A percentile compares a stretch with the other conserved stretches of the same genome.
phyloP scores from a whole-genome alignment of 306 rosid genomes.

The Glycyrrhiza uralensis region DNA sequence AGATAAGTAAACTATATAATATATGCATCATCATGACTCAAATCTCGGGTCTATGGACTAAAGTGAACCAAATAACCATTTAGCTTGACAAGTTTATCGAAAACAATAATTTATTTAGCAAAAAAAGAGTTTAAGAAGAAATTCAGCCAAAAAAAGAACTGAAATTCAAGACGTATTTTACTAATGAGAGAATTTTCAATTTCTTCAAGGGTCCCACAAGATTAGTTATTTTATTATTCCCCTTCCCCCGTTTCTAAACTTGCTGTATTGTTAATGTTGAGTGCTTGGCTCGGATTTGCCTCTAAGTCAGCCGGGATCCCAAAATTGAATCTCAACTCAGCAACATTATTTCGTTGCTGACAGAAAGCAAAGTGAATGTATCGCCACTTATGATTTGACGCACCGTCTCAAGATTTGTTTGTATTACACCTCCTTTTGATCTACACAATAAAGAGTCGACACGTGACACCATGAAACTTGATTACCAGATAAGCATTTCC shows the following conservation, averaged over 20 bases:
- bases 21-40: too few species aligned
- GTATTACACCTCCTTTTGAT: neutral
- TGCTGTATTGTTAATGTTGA: neutral
- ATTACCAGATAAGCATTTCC: slow-evolving; percentile 18
- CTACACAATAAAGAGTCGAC: neutral
- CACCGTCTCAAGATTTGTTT: slow-evolving; percentile 28
- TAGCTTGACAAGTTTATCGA: neutral
- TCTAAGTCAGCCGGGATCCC: neutral
- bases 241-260: neutral
- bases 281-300: neutral
- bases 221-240: too few species aligned
- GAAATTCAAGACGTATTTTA: too few species aligned
- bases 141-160: too few species aligned
- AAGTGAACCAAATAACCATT: neutral
- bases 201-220: neutral
- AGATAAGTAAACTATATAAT: too few species aligned
- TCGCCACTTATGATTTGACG: slow-evolving; percentile 30
- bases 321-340: slow-evolving; percentile 18
- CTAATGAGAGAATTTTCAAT: neutral
- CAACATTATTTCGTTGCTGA: slow-evolving; percentile 16
- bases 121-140: too few species aligned
- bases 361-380: slow-evolving; percentile 17
- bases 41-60: too few species aligned
- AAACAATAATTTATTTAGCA: neutral
- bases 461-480: slow-evolving; percentile 16